Conservation (phyloP, 2,329 filamentous ascomycete species). For the Xylariaceae sp. region DNA sequence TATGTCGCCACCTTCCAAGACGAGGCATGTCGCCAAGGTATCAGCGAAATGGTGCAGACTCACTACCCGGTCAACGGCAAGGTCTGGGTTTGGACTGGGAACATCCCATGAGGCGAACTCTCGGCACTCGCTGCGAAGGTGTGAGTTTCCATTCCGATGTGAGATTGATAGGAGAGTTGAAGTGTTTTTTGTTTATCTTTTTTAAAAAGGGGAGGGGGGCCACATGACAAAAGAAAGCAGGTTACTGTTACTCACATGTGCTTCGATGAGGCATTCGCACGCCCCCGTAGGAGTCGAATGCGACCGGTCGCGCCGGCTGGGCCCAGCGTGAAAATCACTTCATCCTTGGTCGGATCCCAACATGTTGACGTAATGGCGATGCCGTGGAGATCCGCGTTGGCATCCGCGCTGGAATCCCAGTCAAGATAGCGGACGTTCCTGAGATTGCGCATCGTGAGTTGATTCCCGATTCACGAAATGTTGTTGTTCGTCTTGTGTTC, state of each 20-base stretch:
- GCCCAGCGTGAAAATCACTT: slow-evolving; percentile 77
- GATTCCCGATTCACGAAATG: no score
- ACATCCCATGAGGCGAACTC: slow-evolving; percentile 84
- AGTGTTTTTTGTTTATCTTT: not conserved
- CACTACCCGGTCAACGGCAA: slow-evolving; percentile 69
- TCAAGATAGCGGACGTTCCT: slow-evolving; percentile 67
- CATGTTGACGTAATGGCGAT: slow-evolving; percentile 68
- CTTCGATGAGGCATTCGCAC: slow-evolving; percentile 34
- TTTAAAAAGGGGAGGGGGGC: no score
- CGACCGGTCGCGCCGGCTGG: slow-evolving; percentile 64
- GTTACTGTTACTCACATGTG: slow-evolving; percentile 36
- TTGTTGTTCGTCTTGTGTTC: not conserved
- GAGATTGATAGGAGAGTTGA: not conserved
- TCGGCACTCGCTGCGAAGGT: slow-evolving; percentile 32
- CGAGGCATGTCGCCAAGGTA: slow-evolving; percentile 68
- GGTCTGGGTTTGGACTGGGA: slow-evolving; percentile 69
- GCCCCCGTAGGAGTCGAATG: slow-evolving; percentile 64
- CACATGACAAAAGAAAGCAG: not conserved
- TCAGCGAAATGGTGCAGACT: slow-evolving; percentile 83
- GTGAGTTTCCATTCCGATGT: slow-evolving; percentile 3
- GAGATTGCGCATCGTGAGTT: slow-evolving; percentile 73
- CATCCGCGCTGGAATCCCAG: slow-evolving; percentile 53
- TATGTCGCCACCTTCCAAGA: slow-evolving; percentile 88
- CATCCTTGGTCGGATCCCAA: slow-evolving; percentile 78
- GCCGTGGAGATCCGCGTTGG: slow-evolving; percentile 42